A percentile compares a stretch with the other conserved stretches of the same genome.
Conservation (phyloP, 805 yeast species). For the Saccharomycopsis fibuligera region DNA sequence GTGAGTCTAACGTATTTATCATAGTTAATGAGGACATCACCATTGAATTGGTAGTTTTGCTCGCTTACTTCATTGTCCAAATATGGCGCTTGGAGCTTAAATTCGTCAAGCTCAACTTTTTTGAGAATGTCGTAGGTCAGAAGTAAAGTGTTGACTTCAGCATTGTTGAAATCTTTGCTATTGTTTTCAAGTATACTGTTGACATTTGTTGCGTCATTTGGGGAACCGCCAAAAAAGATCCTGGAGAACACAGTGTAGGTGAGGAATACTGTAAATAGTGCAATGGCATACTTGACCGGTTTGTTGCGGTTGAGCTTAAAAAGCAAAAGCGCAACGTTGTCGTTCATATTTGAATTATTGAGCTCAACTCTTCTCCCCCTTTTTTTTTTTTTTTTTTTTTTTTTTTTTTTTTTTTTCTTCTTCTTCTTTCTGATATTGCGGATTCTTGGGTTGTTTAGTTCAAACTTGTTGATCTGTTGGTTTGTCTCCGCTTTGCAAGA, state of each 20-base stretch:
- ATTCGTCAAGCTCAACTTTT: slow-evolving; percentile 31
- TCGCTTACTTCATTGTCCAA: slow-evolving; percentile 31
- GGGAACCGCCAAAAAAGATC: neutral
- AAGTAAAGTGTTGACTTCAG: slow-evolving; percentile 18
- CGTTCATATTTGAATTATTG: neutral
- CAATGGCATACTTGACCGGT: slow-evolving; percentile 5
- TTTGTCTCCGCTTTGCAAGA: too few species aligned
- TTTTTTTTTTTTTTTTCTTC: neutral
- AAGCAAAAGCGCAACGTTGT: slow-evolving; percentile 1
- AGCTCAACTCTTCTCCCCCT: neutral
- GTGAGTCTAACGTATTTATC: slow-evolving; percentile 32
- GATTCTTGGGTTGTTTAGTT: too few species aligned
- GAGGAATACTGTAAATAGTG: neutral
- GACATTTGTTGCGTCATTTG: neutral
- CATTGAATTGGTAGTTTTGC: slow-evolving; percentile 38
- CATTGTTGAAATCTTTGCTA: slow-evolving; percentile 14
- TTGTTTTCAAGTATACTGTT: slow-evolving; percentile 6
- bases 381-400: too few species aligned
- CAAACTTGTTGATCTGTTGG: too few species aligned
- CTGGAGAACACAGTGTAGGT: neutral
- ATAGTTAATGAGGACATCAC: slow-evolving; percentile 39
- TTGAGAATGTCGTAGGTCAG: slow-evolving; percentile 27
- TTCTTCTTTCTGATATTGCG: neutral
- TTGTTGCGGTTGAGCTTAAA: slow-evolving; percentile 5
- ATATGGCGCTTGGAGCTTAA: slow-evolving; percentile 35